A percentile compares a stretch with the other conserved stretches of the same genome.
Conservation (phyloP, 768 basidiomycete species). For the Sutorius australiensis region DNA sequence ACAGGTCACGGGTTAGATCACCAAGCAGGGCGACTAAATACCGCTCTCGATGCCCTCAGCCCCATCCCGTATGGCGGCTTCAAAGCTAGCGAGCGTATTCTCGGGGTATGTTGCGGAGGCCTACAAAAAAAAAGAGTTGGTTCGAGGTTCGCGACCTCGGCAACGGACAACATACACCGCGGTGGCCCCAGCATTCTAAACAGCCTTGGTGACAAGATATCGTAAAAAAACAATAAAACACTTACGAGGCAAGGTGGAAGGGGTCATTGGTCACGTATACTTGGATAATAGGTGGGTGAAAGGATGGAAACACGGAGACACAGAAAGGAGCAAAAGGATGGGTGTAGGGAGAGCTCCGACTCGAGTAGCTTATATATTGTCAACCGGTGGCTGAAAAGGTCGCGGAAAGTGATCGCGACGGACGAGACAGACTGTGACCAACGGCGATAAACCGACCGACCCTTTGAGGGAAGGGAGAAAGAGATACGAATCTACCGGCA, state of each 20-base stretch:
- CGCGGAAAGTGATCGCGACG: slow-evolving; percentile 3
- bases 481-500: not conserved
- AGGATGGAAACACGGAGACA: not conserved
- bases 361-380: slow-evolving; percentile 22
- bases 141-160: not conserved
- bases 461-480: not conserved
- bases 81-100: slow-evolving; percentile 94
- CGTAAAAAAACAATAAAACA: not conserved
- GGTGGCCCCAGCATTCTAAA: slow-evolving; percentile 78
- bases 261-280: slow-evolving; percentile 20
- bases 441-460: slow-evolving; percentile 3
- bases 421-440: not conserved
- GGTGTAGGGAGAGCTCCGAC: not conserved
- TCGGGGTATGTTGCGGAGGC: slow-evolving; percentile 86
- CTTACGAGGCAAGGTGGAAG: slow-evolving; percentile 27
- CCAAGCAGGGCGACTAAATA: slow-evolving; percentile 48
- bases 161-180: slow-evolving; percentile 52
- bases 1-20: slow-evolving; percentile 47
- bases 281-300: not conserved
- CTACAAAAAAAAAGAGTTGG: slow-evolving; percentile 40
- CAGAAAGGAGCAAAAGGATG: not conserved
- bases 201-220: not conserved
- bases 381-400: slow-evolving; percentile 22
- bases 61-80: slow-evolving; percentile 91
- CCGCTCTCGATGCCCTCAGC: slow-evolving; percentile 97